phyloP scores from a whole-genome alignment of 495 filamentous ascomycete species.

The Neurospora sublineolata region DNA sequence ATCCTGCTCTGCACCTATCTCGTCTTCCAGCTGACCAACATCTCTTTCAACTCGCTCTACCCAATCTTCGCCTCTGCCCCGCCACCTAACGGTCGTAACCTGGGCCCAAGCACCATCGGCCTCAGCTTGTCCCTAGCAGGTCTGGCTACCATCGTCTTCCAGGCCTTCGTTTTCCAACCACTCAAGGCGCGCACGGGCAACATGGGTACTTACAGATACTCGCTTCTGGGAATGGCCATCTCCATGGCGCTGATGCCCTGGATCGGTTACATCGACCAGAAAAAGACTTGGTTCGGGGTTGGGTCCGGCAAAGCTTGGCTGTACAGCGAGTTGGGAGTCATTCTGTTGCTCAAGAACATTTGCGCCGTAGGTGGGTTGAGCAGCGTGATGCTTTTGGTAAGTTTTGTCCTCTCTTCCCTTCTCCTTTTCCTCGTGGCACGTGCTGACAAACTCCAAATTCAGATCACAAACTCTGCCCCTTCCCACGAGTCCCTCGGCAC shows the following conservation, averaged over 20 bases:
- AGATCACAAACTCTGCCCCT: slow-evolving; percentile 90
- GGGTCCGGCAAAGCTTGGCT: slow-evolving; percentile 50
- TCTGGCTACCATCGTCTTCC: slow-evolving; percentile 74
- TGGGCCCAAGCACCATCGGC: slow-evolving; percentile 73
- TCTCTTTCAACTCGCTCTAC: slow-evolving; percentile 82
- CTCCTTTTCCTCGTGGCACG: not conserved
- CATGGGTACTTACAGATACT: slow-evolving; percentile 64
- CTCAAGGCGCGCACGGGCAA: slow-evolving; percentile 78
- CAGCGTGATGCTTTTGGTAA: slow-evolving; percentile 73
- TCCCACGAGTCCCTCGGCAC: slow-evolving; percentile 79
- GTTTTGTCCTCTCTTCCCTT: slow-evolving; percentile 17
- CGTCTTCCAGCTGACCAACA: slow-evolving; percentile 80
- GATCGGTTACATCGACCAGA: slow-evolving; percentile 60
- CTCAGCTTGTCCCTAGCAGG: slow-evolving; percentile 79
- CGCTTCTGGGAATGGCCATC: slow-evolving; percentile 70
- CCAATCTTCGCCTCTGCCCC: slow-evolving; percentile 74
- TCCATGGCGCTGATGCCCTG: slow-evolving; percentile 84
- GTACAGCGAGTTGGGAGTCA: slow-evolving; percentile 64
- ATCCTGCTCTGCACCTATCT: slow-evolving; percentile 71
- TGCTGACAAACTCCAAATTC: not conserved
- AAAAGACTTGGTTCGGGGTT: slow-evolving; percentile 29
- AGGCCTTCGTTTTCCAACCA: slow-evolving; percentile 69
- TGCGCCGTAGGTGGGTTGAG: slow-evolving; percentile 82
- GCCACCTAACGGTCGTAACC: slow-evolving; percentile 61
- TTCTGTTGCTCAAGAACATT: slow-evolving; percentile 79